A percentile compares a stretch with the other conserved stretches of the same genome.
Evolutionary conservation across 2,329 filamentous ascomycete species (phyloP).

Genomic region (Colletotrichum orchidophilum): DNA sequence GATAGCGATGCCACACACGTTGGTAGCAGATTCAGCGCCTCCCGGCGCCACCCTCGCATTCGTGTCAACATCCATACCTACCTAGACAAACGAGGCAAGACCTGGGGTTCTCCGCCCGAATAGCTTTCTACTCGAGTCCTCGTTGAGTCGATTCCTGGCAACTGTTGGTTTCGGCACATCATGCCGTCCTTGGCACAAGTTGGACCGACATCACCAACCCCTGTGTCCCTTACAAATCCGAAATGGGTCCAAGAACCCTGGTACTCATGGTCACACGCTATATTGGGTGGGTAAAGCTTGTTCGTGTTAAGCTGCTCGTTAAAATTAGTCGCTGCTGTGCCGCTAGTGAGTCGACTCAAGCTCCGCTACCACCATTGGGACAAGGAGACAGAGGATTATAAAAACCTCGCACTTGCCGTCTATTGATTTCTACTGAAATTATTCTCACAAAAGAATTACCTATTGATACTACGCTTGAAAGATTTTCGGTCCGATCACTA

Average conservation of each 20-base stretch:
- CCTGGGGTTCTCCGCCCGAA: too few species aligned
- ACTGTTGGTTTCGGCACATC: not conserved
- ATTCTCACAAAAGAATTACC: not conserved
- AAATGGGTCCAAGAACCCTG: not conserved
- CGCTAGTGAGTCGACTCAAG: not conserved
- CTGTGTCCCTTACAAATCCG: not conserved
- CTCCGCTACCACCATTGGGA: not conserved
- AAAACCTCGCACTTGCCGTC: not conserved
- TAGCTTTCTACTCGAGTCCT: too few species aligned
- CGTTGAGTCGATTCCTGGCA: not conserved
- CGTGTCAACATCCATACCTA: too few species aligned
- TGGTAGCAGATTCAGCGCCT: too few species aligned
- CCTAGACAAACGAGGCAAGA: too few species aligned
- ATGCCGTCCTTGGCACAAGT: not conserved
- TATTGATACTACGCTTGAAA: too few species aligned
- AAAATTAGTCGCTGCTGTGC: not conserved
- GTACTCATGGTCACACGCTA: not conserved
- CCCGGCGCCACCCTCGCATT: too few species aligned
- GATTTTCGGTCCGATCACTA: too few species aligned
- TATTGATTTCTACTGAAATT: not conserved
- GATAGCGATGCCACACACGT: too few species aligned
- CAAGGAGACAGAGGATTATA: too few species aligned
- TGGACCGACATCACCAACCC: not conserved
- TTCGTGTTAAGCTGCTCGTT: not conserved
- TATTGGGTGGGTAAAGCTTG: not conserved